Evolutionary conservation across 257 asterid species (phyloP).

Genomic region (Scutellaria galericulata): DNA sequence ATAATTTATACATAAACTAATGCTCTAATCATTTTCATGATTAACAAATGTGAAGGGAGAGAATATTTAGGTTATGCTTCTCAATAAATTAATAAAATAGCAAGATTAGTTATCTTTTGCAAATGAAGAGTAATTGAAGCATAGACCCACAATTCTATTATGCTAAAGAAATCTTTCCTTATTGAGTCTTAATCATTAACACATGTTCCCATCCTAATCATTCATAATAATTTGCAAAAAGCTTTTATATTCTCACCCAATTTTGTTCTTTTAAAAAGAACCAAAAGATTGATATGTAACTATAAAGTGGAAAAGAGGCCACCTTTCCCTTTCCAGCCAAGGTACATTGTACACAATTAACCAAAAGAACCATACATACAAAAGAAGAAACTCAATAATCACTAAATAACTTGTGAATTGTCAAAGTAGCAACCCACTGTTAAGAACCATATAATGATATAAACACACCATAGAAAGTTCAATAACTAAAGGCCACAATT

Average conservation of each 20-base stretch:
- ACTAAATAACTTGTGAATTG: background rate
- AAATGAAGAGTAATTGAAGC: background rate
- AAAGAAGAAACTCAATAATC: background rate
- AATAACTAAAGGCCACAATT: conserved; percentile 18
- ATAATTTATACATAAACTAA: background rate
- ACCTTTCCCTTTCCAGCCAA: background rate
- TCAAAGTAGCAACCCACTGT: conserved; percentile 17
- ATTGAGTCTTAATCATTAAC: background rate
- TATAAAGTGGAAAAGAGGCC: background rate
- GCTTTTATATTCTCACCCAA: background rate
- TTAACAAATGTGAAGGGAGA: background rate
- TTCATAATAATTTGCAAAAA: conserved; percentile 5
- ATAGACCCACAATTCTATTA: conserved; percentile 13
- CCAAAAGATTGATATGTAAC: conserved; percentile 22
- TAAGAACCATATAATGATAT: background rate
- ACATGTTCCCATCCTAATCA: conserved; percentile 26
- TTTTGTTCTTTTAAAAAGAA: conserved; percentile 20
- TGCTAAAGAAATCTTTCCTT: conserved; percentile 5
- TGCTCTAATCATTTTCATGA: background rate
- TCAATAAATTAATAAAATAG: background rate
- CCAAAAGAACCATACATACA: background rate
- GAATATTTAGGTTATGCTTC: background rate
- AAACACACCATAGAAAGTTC: conserved; percentile 15
- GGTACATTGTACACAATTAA: conserved; percentile 3
- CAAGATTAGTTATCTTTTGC: background rate